phyloP scores from a whole-genome alignment of 768 basidiomycete species.

The Sarcodon sp. region DNA sequence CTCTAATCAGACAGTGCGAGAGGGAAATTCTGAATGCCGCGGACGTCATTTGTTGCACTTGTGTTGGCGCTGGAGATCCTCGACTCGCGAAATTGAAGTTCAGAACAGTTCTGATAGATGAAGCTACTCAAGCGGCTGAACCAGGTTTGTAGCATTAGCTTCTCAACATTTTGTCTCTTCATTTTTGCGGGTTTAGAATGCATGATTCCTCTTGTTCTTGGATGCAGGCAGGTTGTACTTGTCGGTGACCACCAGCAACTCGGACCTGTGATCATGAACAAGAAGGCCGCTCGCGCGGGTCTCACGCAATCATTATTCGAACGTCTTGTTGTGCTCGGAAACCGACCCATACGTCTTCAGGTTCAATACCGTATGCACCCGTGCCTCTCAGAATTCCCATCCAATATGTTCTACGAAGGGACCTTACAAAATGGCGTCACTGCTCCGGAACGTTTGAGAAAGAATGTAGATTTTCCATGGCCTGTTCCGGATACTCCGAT shows the following conservation, averaged over 20 bases:
- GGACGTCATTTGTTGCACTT: conserved; percentile 97
- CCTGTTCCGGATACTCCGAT: conserved; percentile 94
- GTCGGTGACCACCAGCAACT: conserved; percentile 98
- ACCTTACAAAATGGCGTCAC: conserved; percentile 98
- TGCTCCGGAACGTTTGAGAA: conserved; percentile 90
- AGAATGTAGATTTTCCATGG: conserved; percentile 99
- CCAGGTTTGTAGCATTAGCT: conserved; percentile 45
- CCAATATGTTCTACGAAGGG: conserved; percentile 99
- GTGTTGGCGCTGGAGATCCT: conserved; percentile 96
- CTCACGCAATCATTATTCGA: conserved; percentile 98
- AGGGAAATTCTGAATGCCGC: conserved; percentile 93
- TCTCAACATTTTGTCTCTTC: not conserved
- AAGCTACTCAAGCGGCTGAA: conserved; percentile 96
- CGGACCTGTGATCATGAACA: conserved; percentile 99
- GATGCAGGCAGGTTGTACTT: conserved; percentile 96
- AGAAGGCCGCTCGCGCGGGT: conserved; percentile 98
- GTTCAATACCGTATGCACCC: conserved; percentile 99
- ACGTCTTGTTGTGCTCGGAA: conserved; percentile 87
- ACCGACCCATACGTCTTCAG: conserved; percentile 94
- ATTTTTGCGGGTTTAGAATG: conserved; percentile 49
- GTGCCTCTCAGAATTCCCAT: conserved; percentile 96
- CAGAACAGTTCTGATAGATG: conserved; percentile 95
- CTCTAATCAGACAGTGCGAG: conserved; percentile 88
- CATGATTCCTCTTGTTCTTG: conserved; percentile 97
- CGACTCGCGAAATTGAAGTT: conserved; percentile 96